These are phyloP conservation scores for Sporothrix curviconia DNA, from an alignment of 2,329 filamentous ascomycete genomes.

Conservation along the genomic window DNA sequence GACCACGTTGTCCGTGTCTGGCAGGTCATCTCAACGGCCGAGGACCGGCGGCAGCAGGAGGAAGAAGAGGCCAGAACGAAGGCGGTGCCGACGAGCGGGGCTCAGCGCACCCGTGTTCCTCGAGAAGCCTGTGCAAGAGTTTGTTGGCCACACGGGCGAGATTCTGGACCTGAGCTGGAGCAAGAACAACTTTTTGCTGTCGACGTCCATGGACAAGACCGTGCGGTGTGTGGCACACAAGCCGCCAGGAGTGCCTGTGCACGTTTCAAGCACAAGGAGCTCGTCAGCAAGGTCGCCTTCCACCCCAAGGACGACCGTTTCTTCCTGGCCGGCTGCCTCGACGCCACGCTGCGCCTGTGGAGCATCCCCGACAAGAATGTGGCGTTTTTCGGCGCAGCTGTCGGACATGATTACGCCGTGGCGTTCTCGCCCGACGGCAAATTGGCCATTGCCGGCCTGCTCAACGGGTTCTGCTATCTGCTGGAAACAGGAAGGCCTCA, in stretches of 20 bases:
- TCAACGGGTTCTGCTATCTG: conserved; percentile 80
- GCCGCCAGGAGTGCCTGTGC: conserved; percentile 76
- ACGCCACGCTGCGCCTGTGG: conserved; percentile 84
- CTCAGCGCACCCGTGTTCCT: conserved; percentile 88
- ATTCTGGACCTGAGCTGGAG: conserved; percentile 94
- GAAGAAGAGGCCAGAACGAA: conserved; percentile 54
- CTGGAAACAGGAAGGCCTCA: conserved; percentile 90
- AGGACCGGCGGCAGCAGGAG: conserved; percentile 70
- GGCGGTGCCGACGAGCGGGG: conserved; percentile 51
- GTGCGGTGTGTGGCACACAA: conserved; percentile 91
- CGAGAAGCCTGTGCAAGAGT: conserved; percentile 70
- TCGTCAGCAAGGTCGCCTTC: conserved; percentile 90
- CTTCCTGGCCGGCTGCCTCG: conserved; percentile 88
- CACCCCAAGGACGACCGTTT: conserved; percentile 94
- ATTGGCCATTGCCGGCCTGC: conserved; percentile 77
- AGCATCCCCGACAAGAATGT: conserved; percentile 96
- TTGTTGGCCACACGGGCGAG: conserved; percentile 75
- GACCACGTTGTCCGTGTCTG: conserved; percentile 82
- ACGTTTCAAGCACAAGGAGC: conserved; percentile 92
- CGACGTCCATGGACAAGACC: conserved; percentile 96
- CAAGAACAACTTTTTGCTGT: conserved; percentile 96
- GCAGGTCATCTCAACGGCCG: conserved; percentile 74
- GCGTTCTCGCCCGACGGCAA: conserved; percentile 90
- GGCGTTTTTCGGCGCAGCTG: conserved; percentile 68
- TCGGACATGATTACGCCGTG: conserved; percentile 87